Base-by-base conservation (phyloP, 148 eudicot species). In the Vaccinium darrowii region DNA sequence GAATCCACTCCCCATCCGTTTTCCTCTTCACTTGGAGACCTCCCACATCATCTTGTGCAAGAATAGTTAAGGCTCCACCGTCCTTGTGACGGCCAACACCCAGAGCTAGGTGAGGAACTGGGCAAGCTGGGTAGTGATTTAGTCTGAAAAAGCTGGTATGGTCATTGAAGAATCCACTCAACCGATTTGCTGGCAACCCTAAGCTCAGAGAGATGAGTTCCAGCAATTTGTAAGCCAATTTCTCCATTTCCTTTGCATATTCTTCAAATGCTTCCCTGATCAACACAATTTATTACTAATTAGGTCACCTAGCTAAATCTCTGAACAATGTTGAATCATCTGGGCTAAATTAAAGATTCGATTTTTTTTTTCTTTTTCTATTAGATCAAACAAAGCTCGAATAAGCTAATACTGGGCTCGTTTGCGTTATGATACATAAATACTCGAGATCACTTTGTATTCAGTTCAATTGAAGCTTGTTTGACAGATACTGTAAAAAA, bases 11-110 rank as follows among this genome's bases (percentile, higher is more conserved):
- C n/a, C 93, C 96, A 86, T 96, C 97, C 0, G 83, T 3, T 86
- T 92, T 94, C 8, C 92, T 90, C 87, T 88, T 91, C 60, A 96
- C 95, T 87, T 96, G 90, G 0, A 96, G 89, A 27, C 98, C 99
- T 19, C 95, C 98, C 30, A 96, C 93, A 10, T 91, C 92, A n/a
- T 96, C 99, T 85, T 96, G 98, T 25, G 92, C 91, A 16, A 96
- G 92, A 7, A 96, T 84, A 18, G 99, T 96, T 27, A 96, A 73
- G 78, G 93, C 95, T 8, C 94, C 94, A 0, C 88, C 83, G 49
- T 96, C 99, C 87, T 92, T 96, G 88, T 96, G 99, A 8, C 93
- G 89, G 5, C 94, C 94, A 36, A 93, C 88, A 1, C 95, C 98
- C 18, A 96, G 92, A 49, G 94, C 94, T 15, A 89, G 84, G 36